Evolutionary conservation across 1,139 yeast genomes (phyloP).

Genomic region (Yamadazyma sp.): DNA sequence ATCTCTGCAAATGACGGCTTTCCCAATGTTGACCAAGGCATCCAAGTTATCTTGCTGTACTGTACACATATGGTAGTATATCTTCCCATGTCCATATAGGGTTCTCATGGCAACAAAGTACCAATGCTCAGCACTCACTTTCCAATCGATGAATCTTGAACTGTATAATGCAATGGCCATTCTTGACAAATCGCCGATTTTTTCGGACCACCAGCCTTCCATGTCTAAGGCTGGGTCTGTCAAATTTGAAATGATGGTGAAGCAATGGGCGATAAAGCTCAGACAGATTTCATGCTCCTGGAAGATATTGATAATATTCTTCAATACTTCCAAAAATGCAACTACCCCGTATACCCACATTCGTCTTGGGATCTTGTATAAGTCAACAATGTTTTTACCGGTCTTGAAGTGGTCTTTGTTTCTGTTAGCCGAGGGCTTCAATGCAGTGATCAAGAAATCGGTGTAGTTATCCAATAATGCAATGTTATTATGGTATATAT

Average conservation of each 20-base stretch:
- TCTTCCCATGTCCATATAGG: conserved; percentile 75
- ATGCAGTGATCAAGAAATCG: conserved; percentile 68
- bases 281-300: conserved; percentile 51
- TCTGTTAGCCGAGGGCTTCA: conserved; percentile 56
- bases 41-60: conserved; percentile 79
- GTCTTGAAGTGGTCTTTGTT: conserved; percentile 54
- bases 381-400: conserved; percentile 71
- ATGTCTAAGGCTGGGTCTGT: conserved; percentile 53
- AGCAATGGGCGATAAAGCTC: conserved; percentile 51
- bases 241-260: conserved; percentile 52
- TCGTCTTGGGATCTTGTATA: conserved; percentile 73
- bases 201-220: conserved; percentile 79
- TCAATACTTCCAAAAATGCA: conserved; percentile 73
- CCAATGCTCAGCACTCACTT: conserved; percentile 76
- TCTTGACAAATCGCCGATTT: conserved; percentile 73
- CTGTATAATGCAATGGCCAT: conserved; percentile 84
- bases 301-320: conserved; percentile 63
- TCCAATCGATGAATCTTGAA: conserved; percentile 79
- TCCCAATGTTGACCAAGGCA: conserved; percentile 76
- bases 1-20: conserved; percentile 74
- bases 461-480: conserved; percentile 67
- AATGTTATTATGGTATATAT: conserved; percentile 65
- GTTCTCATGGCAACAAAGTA: conserved; percentile 68
- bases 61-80: conserved; percentile 80
- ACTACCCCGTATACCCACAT: conserved; percentile 86